Evolutionary conservation across 768 basidiomycete genomes (phyloP).

Genomic region (Clitopilus passeckerianus): DNA sequence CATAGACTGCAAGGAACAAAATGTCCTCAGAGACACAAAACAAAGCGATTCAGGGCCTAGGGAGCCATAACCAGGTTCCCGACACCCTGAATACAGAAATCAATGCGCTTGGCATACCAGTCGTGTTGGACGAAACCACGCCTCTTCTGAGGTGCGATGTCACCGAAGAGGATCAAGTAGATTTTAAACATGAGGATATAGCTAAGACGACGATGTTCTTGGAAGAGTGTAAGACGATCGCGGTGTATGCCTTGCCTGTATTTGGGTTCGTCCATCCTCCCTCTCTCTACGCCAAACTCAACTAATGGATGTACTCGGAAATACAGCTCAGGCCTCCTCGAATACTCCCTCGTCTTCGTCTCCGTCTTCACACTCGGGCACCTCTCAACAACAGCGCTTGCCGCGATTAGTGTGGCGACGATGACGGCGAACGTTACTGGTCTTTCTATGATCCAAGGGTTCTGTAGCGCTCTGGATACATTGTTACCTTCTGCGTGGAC

Average conservation of each 20-base stretch:
- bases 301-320: no score
- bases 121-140: background rate
- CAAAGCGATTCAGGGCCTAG: no score
- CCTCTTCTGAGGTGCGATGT: background rate
- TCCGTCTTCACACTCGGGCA: slow-evolving; percentile 88
- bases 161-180: background rate
- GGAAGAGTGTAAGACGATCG: slow-evolving; percentile 3
- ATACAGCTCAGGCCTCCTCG: slow-evolving; percentile 66
- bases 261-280: background rate
- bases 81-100: background rate
- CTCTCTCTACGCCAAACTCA: background rate
- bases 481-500: slow-evolving; percentile 95
- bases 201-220: slow-evolving; percentile 3
- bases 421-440: slow-evolving; percentile 75
- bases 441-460: slow-evolving; percentile 76
- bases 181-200: background rate
- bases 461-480: slow-evolving; percentile 84
- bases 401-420: slow-evolving; percentile 69
- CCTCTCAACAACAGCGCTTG: slow-evolving; percentile 81
- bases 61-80: background rate
- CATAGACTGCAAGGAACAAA: background rate
- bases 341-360: slow-evolving; percentile 81
- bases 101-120: background rate
- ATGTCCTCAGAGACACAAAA: background rate
- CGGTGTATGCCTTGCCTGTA: background rate